A percentile compares a stretch with the other conserved stretches of the same genome.
phyloP scores from a whole-genome alignment of 1,139 yeast genomes.

The Sugiyamaella paludigena region DNA sequence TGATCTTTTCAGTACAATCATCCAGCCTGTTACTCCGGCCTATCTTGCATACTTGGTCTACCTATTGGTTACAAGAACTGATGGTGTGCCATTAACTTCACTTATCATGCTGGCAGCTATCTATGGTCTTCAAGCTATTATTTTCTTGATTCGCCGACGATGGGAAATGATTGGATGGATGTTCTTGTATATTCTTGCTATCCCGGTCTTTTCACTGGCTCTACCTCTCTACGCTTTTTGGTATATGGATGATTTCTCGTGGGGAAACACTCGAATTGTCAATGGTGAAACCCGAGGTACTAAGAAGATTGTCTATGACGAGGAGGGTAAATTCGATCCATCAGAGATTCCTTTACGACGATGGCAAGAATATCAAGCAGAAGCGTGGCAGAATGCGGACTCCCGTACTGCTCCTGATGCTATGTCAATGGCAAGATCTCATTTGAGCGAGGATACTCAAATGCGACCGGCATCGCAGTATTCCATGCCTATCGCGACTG shows the following conservation, averaged over 20 bases:
- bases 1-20: conserved; percentile 41
- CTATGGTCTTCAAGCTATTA: conserved; percentile 43
- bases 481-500: conserved; percentile 16
- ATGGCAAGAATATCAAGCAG: conserved; percentile 43
- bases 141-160: conserved; percentile 40
- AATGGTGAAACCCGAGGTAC: conserved; percentile 42
- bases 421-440: conserved; percentile 19
- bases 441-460: conserved; percentile 6
- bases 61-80: conserved; percentile 32
- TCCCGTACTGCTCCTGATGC: conserved; percentile 19
- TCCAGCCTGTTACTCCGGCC: conserved; percentile 45
- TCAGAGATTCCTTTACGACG: conserved; percentile 40
- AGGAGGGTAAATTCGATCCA: conserved; percentile 43
- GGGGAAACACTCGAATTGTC: conserved; percentile 47
- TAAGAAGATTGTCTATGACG: conserved; percentile 34
- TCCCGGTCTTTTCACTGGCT: conserved; percentile 41
- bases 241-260: conserved; percentile 47
- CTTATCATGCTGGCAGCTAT: conserved; percentile 41
- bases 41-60: conserved; percentile 43
- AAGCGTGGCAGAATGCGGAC: conserved; percentile 31
- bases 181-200: conserved; percentile 41
- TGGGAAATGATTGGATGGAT: conserved; percentile 50
- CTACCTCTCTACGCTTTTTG: conserved; percentile 44
- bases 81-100: conserved; percentile 41
- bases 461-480: conserved; percentile 18